Evolutionary conservation across 2,329 filamentous ascomycete genomes (phyloP).

Genomic region (Rugonectria rugulosa): DNA sequence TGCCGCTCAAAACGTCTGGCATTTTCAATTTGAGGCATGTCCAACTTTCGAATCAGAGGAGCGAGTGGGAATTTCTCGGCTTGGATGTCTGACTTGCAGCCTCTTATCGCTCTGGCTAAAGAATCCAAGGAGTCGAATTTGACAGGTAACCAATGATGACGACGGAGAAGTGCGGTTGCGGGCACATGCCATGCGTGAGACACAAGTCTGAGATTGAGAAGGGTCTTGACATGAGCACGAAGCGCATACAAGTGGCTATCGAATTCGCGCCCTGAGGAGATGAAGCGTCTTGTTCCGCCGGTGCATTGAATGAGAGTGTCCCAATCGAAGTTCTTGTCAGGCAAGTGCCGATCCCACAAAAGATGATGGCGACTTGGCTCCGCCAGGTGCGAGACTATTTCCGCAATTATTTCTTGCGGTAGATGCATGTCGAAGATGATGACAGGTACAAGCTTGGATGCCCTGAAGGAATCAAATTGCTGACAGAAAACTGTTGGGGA

Average conservation of each 20-base stretch:
- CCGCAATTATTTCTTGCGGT: too few relatives aligned
- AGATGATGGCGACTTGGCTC: too few relatives aligned
- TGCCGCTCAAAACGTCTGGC: neutral
- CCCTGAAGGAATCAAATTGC: too few relatives aligned
- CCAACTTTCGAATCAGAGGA: neutral
- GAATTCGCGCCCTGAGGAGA: too few relatives aligned
- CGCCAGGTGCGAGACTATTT: too few relatives aligned
- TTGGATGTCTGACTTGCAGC: neutral
- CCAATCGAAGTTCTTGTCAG: too few relatives aligned
- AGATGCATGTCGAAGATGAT: too few relatives aligned
- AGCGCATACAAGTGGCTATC: neutral
- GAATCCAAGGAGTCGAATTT: neutral
- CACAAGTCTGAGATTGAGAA: neutral
- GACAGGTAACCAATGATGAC: neutral
- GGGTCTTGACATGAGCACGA: neutral
- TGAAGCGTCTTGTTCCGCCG: too few relatives aligned
- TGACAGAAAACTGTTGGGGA: too few relatives aligned
- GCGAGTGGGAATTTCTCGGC: neutral
- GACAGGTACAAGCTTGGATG: too few relatives aligned
- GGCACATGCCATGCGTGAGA: conserved; percentile 3
- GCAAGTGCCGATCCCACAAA: too few relatives aligned
- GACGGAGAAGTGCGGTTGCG: neutral
- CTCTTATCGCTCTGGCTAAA: neutral
- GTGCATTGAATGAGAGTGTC: too few relatives aligned
- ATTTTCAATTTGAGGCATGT: neutral